Conservation (phyloP, 2,329 filamentous ascomycete genomes). For the Colletotrichum australisinense region DNA sequence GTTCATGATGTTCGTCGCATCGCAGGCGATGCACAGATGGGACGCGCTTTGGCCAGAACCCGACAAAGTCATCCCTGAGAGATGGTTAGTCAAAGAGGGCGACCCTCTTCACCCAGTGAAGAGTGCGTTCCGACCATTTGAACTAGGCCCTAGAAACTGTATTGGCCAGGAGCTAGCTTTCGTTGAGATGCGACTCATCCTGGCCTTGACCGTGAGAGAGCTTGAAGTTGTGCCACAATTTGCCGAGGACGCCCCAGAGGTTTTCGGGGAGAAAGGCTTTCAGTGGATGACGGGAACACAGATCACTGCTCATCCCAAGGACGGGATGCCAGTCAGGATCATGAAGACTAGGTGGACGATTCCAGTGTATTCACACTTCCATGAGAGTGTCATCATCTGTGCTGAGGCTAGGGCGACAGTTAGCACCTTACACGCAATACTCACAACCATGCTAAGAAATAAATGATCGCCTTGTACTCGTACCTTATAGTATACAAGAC, state of each 20-base stretch:
- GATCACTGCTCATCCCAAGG: slow-evolving; percentile 40
- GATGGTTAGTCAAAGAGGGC: slow-evolving; percentile 48
- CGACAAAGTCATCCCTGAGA: slow-evolving; percentile 53
- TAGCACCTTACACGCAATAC: too few relatives aligned
- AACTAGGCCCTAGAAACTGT: slow-evolving; percentile 63
- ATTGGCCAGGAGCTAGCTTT: slow-evolving; percentile 67
- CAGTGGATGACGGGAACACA: slow-evolving; percentile 35
- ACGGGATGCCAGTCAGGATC: slow-evolving; percentile 38
- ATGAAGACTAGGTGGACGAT: too few relatives aligned
- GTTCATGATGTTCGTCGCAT: slow-evolving; percentile 42
- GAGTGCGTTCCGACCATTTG: slow-evolving; percentile 65
- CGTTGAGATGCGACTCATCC: slow-evolving; percentile 61
- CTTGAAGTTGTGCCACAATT: slow-evolving; percentile 59
- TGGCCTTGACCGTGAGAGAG: slow-evolving; percentile 60
- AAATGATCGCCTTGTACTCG: too few relatives aligned
- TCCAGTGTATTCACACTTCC: too few relatives aligned
- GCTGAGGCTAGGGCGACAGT: too few relatives aligned
- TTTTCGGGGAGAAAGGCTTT: slow-evolving; percentile 47
- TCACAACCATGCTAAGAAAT: too few relatives aligned
- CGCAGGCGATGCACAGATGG: slow-evolving; percentile 44
- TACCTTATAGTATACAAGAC: not conserved
- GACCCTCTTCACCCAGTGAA: slow-evolving; percentile 50
- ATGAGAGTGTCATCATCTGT: too few relatives aligned
- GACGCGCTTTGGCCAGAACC: slow-evolving; percentile 50
- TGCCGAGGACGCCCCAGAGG: slow-evolving; percentile 45